These are phyloP conservation scores for Ehretia macrophylla DNA, from an alignment of 257 asterid genomes.

Conservation along the genomic window DNA sequence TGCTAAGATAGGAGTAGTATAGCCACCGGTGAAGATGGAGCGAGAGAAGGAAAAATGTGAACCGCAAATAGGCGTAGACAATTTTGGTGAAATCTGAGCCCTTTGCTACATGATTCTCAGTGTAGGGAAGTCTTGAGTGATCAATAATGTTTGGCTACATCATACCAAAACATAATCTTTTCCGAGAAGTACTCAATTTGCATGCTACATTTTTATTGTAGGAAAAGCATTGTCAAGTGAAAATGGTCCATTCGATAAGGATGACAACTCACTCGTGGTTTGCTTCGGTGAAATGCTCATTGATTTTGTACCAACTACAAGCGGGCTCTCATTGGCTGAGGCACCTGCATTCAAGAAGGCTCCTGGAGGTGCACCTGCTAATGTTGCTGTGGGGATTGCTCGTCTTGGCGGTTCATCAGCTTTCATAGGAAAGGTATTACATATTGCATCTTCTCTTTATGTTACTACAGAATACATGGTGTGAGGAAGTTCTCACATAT, in stretches of 20 bases:
- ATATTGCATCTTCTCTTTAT: neutral
- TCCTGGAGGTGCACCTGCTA: slow-evolving; percentile 99
- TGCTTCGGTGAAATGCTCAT: slow-evolving; percentile 99
- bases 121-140: too few relatives aligned
- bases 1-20: too few relatives aligned
- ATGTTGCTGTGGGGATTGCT: slow-evolving; percentile 97
- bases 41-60: too few relatives aligned
- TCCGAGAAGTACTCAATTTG: too few relatives aligned
- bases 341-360: slow-evolving; percentile 97
- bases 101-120: too few relatives aligned
- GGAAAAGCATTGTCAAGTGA: slow-evolving; percentile 57
- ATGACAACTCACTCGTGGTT: slow-evolving; percentile 71
- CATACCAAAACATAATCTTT: too few relatives aligned
- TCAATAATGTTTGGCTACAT: too few relatives aligned
- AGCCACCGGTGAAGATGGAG: too few relatives aligned
- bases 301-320: slow-evolving; percentile 89
- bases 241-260: slow-evolving; percentile 42
- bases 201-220: slow-evolving; percentile 11
- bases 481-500: neutral
- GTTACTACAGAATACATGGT: neutral
- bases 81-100: too few relatives aligned
- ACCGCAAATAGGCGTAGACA: too few relatives aligned
- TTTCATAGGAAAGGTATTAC: slow-evolving; percentile 84
- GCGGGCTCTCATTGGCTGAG: slow-evolving; percentile 87
- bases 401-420: slow-evolving; percentile 97